phyloP scores from a whole-genome alignment of 345 rosid genomes.

The Psidium friedrichsthalianum region DNA sequence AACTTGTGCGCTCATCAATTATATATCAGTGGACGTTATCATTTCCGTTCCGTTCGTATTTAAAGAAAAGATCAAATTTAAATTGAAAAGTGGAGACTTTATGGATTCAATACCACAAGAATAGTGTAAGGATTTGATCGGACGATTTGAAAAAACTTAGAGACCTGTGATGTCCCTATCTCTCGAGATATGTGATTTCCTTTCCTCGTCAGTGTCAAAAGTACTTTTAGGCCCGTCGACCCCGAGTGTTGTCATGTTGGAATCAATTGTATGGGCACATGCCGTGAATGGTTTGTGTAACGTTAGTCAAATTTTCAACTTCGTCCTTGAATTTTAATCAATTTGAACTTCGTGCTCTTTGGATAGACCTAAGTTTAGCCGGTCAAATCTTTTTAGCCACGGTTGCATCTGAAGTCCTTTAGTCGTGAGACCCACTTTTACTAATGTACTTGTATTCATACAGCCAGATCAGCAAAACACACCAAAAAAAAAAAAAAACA shows the following conservation, averaged over 20 bases:
- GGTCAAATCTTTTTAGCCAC: neutral
- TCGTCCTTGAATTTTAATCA: neutral
- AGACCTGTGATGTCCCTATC: neutral
- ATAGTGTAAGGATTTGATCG: neutral
- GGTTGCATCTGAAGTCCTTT: no score
- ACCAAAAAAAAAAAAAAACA: no score
- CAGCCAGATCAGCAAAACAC: no score
- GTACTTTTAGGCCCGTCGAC: neutral
- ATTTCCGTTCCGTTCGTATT: neutral
- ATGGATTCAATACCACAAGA: neutral
- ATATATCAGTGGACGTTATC: rapidly evolving
- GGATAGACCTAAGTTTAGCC: neutral
- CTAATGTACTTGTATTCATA: no score
- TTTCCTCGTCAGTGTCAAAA: neutral
- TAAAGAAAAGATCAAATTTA: neutral
- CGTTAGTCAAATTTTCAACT: neutral
- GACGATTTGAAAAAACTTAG: neutral
- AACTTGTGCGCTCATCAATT: neutral
- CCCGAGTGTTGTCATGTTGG: neutral
- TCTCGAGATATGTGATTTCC: neutral
- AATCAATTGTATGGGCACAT: neutral
- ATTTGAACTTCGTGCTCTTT: neutral
- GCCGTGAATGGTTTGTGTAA: neutral
- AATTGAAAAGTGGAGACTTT: rapidly evolving
- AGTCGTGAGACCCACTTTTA: no score